Evolutionary conservation across 345 rosid species (phyloP).

Genomic region (Eutrema japonicum): DNA sequence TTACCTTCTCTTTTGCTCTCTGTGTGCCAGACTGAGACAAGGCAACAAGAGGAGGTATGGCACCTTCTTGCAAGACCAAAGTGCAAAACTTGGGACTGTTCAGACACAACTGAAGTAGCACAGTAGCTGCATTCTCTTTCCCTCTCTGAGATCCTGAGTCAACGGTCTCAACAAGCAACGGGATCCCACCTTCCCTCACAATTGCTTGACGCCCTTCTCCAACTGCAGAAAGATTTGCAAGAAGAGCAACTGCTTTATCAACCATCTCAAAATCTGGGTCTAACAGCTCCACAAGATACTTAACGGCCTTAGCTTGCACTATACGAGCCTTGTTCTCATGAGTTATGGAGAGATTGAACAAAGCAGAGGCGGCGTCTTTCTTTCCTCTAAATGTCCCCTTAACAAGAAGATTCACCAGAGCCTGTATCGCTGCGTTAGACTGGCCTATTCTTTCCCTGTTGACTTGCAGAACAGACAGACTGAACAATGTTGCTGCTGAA

Average conservation of each 20-base stretch:
- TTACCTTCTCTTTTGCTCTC: conserved; percentile 96
- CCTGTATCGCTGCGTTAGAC: conserved; percentile 72
- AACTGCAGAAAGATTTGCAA: conserved; percentile 77
- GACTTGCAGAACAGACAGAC: conserved; percentile 76
- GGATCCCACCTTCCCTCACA: conserved; percentile 78
- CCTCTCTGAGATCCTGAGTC: conserved; percentile 92
- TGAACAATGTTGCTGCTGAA: conserved; percentile 85
- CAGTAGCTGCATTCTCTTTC: conserved; percentile 88
- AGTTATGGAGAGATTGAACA: conserved; percentile 87
- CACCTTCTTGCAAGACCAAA: conserved; percentile 94
- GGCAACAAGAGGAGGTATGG: conserved; percentile 92
- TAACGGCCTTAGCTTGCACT: conserved; percentile 92
- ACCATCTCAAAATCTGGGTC: conserved; percentile 77
- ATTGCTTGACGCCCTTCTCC: conserved; percentile 81
- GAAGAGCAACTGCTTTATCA: conserved; percentile 93
- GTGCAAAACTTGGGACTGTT: conserved; percentile 80
- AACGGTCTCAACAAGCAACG: conserved; percentile 70
- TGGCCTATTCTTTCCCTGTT: conserved; percentile 82
- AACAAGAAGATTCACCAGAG: conserved; percentile 76
- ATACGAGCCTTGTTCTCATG: conserved; percentile 95
- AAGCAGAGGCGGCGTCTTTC: conserved; percentile 92
- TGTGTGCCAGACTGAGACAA: conserved; percentile 92
- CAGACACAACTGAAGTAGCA: conserved; percentile 81
- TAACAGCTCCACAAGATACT: conserved; percentile 73
- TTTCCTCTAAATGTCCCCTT: conserved; percentile 85